Evolutionary conservation across 106 monocot genomes (phyloP), one percentile per base, ranked within the genome.

Genomic region (Vanilla planifolia): DNA sequence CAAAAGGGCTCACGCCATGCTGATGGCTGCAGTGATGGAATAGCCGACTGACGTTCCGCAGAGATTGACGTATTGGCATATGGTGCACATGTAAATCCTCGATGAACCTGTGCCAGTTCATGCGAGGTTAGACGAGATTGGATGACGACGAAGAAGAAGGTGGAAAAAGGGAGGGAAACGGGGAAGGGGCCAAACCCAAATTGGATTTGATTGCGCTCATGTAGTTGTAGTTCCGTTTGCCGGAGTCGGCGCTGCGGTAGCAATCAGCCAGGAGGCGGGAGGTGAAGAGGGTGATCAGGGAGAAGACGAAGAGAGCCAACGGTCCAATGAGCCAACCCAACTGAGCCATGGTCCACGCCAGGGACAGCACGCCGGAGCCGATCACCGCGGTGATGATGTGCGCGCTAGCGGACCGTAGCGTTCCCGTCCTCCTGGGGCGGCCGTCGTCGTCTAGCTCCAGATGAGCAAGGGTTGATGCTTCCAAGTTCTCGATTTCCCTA

Each of bases 331-430:
- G 9, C 85, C 85, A 85, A 0, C 85, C 76, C 0, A 80, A 76
- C 57, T 85, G 75, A 4, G 80, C 60, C 48, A 66, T 80, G 4
- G 80, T 60, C 85, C 80, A 80, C 41, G 76, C 73, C 16, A 85
- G 51, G 6, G 85, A 80, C 1, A 85, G 73, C 26, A 85, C 85
- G 0, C 85, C 85, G 0, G 85, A 85, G 34, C 85, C 80, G 6
- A 85, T 77, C 15, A 85, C 76, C 1, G 83, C 83, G 0, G 83
- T 83, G 51, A 83, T 67, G 30, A 83, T 77, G 22, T 83, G 83
- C 2, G 85, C 72, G 32, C 73, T 85, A 16, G 80, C 85, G 10
- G 85, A 80, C 75, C 85, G 72, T 8, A 80, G 47, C 4, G 68
- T 80, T 17, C 85, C 80, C 8, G 48, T 48, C 9, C 48, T 48